Conservation (phyloP, 2,329 filamentous ascomycete genomes). For the Bipolaris oryzae region DNA sequence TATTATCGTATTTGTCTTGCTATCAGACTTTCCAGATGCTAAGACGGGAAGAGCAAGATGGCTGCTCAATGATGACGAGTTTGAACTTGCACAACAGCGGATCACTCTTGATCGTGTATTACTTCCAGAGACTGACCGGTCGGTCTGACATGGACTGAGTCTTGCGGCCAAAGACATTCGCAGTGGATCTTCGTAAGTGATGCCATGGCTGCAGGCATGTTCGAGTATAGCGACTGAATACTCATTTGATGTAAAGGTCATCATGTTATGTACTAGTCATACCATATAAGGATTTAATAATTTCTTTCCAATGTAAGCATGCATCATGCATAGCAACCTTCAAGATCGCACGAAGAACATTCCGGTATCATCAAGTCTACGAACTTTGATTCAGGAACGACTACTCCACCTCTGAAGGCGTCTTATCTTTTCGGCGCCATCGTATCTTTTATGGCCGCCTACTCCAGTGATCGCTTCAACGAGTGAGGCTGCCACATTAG, state of each 20-base stretch:
- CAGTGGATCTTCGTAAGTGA: not conserved
- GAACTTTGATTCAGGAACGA: not conserved
- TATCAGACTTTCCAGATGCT: not conserved
- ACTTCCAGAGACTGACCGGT: not conserved
- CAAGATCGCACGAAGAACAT: not conserved
- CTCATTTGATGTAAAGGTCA: not conserved
- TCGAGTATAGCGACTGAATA: not conserved
- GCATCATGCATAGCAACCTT: not conserved
- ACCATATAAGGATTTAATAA: not conserved
- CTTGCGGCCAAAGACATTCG: not conserved
- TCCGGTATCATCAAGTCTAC: not conserved
- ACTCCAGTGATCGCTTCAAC: not conserved
- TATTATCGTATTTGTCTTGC: not conserved
- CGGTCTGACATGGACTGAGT: not conserved
- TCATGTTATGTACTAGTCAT: not conserved
- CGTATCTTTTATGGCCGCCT: not conserved
- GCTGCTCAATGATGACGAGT: not conserved
- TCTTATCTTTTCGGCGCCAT: not conserved
- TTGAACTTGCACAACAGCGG: not conserved
- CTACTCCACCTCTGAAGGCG: not conserved
- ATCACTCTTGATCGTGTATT: not conserved
- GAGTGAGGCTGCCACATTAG: not conserved
- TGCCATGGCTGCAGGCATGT: not conserved
- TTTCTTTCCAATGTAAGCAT: not conserved
- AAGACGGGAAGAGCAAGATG: not conserved